phyloP scores from a whole-genome alignment of 2,329 filamentous ascomycete genomes.

The Rutstroemia sp. region DNA sequence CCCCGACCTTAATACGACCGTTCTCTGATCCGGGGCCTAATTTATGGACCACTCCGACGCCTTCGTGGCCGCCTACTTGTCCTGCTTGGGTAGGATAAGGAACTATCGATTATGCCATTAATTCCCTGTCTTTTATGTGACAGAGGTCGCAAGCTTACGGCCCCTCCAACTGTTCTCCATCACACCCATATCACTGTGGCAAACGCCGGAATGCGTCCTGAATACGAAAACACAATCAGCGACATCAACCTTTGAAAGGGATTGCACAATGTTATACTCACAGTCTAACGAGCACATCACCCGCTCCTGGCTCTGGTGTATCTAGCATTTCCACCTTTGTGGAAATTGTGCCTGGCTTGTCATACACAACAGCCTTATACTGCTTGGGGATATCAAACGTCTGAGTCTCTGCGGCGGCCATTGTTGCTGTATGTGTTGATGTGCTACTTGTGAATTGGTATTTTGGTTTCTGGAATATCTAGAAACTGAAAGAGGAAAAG shows the following conservation, averaged over 20 bases:
- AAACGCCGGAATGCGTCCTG: slow-evolving; percentile 56
- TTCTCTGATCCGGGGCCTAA: slow-evolving; percentile 52
- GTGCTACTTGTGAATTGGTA: not conserved
- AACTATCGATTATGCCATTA: slow-evolving; percentile 42
- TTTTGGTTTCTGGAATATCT: not conserved
- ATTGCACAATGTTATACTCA: slow-evolving; percentile 26
- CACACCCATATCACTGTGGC: slow-evolving; percentile 54
- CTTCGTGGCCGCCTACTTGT: slow-evolving; percentile 64
- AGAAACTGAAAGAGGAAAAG: too few species aligned
- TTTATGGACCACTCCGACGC: slow-evolving; percentile 57
- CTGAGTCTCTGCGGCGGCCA: slow-evolving; percentile 20
- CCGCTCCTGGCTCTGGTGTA: slow-evolving; percentile 54
- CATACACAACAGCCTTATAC: slow-evolving; percentile 57
- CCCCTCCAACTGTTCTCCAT: slow-evolving; percentile 38
- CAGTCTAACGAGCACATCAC: slow-evolving; percentile 57
- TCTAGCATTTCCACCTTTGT: slow-evolving; percentile 57
- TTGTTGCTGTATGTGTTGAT: slow-evolving; percentile 12
- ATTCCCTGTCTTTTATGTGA: slow-evolving; percentile 1
- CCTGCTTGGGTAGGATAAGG: slow-evolving; percentile 50
- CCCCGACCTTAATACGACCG: slow-evolving; percentile 53
- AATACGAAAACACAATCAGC: slow-evolving; percentile 1
- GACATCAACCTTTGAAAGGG: not conserved
- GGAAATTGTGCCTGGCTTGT: slow-evolving; percentile 56
- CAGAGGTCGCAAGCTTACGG: slow-evolving; percentile 17
- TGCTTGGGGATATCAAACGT: slow-evolving; percentile 43